phyloP scores from a whole-genome alignment of 2,329 filamentous ascomycete genomes.

The Calonectria henricotiae region DNA sequence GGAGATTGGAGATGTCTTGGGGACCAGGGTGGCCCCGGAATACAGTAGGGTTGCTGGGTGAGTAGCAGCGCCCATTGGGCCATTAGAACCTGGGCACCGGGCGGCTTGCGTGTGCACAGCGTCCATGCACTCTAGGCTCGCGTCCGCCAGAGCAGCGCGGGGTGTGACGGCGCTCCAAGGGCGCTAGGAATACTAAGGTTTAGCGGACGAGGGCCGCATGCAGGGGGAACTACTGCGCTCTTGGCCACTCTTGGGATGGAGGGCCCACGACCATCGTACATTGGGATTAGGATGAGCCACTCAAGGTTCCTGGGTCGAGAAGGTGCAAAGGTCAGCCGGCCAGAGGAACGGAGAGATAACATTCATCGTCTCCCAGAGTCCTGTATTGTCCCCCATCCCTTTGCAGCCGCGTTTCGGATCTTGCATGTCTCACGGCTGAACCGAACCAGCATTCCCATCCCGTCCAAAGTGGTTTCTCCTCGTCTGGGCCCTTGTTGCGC shows the following conservation, averaged over 20 bases:
- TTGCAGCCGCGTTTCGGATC: slow-evolving; percentile 28
- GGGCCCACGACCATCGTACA: slow-evolving; percentile 16
- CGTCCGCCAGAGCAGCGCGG: slow-evolving; percentile 38
- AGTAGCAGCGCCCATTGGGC: slow-evolving; percentile 24
- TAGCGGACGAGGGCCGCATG: slow-evolving; percentile 50
- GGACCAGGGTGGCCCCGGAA: slow-evolving; percentile 28
- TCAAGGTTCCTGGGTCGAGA: slow-evolving; percentile 9
- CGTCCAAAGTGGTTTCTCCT: slow-evolving; percentile 8
- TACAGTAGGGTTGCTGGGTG: neutral
- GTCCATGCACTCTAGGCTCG: neutral
- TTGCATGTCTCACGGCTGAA: slow-evolving; percentile 25
- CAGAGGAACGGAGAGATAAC: slow-evolving; percentile 23
- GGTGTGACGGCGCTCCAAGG: slow-evolving; percentile 40
- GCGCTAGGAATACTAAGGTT: slow-evolving; percentile 48
- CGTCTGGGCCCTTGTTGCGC: slow-evolving; percentile 21
- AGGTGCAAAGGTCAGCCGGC: slow-evolving; percentile 14
- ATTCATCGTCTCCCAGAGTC: slow-evolving; percentile 3
- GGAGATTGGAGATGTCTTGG: slow-evolving; percentile 26
- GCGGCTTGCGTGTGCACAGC: slow-evolving; percentile 31
- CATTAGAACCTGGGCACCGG: slow-evolving; percentile 1
- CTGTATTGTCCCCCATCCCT: slow-evolving; percentile 14
- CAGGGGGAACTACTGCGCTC: slow-evolving; percentile 44
- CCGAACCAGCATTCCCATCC: slow-evolving; percentile 12
- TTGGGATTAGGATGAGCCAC: slow-evolving; percentile 32
- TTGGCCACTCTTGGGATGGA: slow-evolving; percentile 10